Base-by-base conservation (phyloP, 176 grass and related monocot species). In the Oryza rufipogon region DNA sequence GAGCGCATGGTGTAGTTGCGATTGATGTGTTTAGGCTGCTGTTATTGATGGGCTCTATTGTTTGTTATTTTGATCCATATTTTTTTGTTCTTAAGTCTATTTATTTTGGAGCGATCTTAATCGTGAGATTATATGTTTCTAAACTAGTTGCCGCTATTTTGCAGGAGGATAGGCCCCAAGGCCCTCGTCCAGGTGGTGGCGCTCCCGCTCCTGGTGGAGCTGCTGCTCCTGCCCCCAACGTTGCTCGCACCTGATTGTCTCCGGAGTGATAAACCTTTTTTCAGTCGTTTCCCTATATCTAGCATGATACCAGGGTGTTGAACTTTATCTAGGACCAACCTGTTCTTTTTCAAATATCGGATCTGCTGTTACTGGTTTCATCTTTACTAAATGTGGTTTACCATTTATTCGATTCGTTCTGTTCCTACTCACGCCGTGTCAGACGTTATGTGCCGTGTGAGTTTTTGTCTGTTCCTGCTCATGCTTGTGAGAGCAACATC, bases 101-200 rank as follows among this genome's bases (percentile, higher is more conserved):
- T 9, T 52, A 28, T 33, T 74, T 42, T 44, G 19, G 3, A 11
- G 60, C 22, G 2, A 17, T 64, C 11, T 65, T 28, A 14, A 76
- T 34, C 11, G 26, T n/a, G 23, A 39, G 12, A 8, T 36, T 13
- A 22, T 68, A 48, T 44, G 11, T 25, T 25, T 56, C 9, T 66
- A 20, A 38, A 16, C 16, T 19, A 13, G 38, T 85, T 60, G 26
- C 25, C 44, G 11, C 56, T 38, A 41, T 77, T 76, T 68, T 63
- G 64, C 79, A 87, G 79, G 86, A 76, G 65, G 72, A 70, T 9
- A 76, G 79, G 41, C 79, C 72, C 63, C 79, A 87, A 64, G 79
- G 64, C 23, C 86, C 79, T 63, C 72, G 86, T 47, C 78, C 64
- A 5, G 78, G 69, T 36, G 78, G 70, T 22, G 33, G 19, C 22